Percentiles rank a stretch among this genome's conserved stretches.
These are phyloP conservation scores for Thalassiosira livingstoniorum DNA, from an alignment of 352 stramenopile species.

Conservation along the genomic window DNA sequence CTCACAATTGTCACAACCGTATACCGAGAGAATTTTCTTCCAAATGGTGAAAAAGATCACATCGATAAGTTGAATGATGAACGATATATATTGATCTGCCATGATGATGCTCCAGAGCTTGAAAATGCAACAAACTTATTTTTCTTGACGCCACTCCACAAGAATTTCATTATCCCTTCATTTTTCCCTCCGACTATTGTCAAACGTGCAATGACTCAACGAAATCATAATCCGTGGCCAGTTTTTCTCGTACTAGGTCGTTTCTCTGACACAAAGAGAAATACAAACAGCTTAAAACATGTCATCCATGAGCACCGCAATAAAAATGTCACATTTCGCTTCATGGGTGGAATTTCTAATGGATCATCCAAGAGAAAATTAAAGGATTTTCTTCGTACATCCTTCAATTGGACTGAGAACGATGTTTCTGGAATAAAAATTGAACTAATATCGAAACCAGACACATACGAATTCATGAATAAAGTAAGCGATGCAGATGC, in stretches of 20 bases:
- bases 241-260: slow-evolving; percentile 19
- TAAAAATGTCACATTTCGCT: slow-evolving; percentile 16
- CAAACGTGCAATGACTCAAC: background rate
- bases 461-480: slow-evolving; percentile 26
- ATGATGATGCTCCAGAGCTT: slow-evolving; percentile 21
- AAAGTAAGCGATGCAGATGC: slow-evolving; percentile 15
- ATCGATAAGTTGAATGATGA: slow-evolving; percentile 16
- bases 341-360: slow-evolving; percentile 1
- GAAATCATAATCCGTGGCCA: background rate
- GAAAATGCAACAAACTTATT: slow-evolving; percentile 17
- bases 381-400: background rate
- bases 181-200: slow-evolving; percentile 27
- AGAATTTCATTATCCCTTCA: slow-evolving; percentile 16
- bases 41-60: background rate
- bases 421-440: slow-evolving; percentile 4
- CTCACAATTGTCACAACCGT: slow-evolving; percentile 12
- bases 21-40: slow-evolving; percentile 9
- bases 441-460: slow-evolving; percentile 3
- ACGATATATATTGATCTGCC: slow-evolving; percentile 29
- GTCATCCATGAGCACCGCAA: background rate
- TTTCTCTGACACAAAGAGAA: slow-evolving; percentile 10
- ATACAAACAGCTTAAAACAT: background rate
- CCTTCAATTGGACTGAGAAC: slow-evolving; percentile 2
- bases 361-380: background rate
- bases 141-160: slow-evolving; percentile 30